These are phyloP conservation scores for Babjeviella inositovora DNA, from an alignment of 805 yeast species.

Conservation along the genomic window DNA sequence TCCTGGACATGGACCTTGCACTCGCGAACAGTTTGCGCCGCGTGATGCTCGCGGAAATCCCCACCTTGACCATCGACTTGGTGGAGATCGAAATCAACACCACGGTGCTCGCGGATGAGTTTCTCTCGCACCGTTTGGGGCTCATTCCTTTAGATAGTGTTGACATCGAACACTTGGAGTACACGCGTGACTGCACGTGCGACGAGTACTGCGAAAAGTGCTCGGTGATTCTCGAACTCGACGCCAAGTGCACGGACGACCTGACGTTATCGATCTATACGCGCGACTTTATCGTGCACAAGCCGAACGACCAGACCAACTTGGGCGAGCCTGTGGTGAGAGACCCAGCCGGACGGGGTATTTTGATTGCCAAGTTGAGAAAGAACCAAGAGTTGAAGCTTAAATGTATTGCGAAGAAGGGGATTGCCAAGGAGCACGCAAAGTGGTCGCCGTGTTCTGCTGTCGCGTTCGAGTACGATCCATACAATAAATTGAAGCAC, in stretches of 20 bases:
- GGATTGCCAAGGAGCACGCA: slow-evolving; percentile 94
- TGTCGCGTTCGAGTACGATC: slow-evolving; percentile 92
- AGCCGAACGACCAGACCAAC: slow-evolving; percentile 13
- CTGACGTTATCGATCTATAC: slow-evolving; percentile 84
- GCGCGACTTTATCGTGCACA: slow-evolving; percentile 44
- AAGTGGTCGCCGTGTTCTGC: slow-evolving; percentile 98
- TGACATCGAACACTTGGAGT: slow-evolving; percentile 71
- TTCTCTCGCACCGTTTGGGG: slow-evolving; percentile 87
- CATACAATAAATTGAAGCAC: slow-evolving; percentile 95
- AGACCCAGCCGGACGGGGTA: slow-evolving; percentile 67
- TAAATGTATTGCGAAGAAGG: slow-evolving; percentile 93
- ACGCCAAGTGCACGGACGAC: slow-evolving; percentile 83
- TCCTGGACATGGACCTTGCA: slow-evolving; percentile 76
- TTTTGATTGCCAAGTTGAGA: slow-evolving; percentile 80
- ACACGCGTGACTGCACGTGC: slow-evolving; percentile 93
- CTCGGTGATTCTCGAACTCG: slow-evolving; percentile 71
- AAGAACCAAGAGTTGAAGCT: slow-evolving; percentile 83
- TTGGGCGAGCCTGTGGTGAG: slow-evolving; percentile 79
- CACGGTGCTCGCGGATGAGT: slow-evolving; percentile 92
- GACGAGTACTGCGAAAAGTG: slow-evolving; percentile 95
- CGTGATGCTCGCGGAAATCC: slow-evolving; percentile 89
- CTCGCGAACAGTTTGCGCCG: slow-evolving; percentile 87
- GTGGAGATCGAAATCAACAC: slow-evolving; percentile 91
- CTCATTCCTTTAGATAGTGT: slow-evolving; percentile 76
- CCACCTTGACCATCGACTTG: slow-evolving; percentile 89